phyloP scores from a whole-genome alignment of 495 filamentous ascomycete genomes.

The Monascus purpureus region DNA sequence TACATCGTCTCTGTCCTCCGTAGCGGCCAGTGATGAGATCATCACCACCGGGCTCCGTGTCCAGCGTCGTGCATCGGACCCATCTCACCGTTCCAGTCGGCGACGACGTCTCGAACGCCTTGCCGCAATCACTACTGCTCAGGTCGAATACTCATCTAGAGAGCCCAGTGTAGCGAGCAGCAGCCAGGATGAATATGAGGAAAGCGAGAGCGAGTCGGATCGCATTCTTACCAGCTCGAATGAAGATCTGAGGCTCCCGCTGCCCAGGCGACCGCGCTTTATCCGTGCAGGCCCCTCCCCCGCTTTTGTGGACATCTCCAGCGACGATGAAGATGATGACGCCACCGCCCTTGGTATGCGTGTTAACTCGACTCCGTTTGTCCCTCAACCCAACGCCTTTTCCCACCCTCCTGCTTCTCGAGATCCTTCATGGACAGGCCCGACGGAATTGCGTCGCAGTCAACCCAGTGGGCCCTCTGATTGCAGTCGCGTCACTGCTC shows the following conservation, averaged over 20 bases:
- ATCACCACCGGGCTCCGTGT: slow-evolving; percentile 75
- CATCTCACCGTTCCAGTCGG: slow-evolving; percentile 32
- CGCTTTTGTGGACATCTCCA: slow-evolving; percentile 30
- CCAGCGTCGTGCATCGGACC: slow-evolving; percentile 31
- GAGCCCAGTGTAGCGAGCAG: slow-evolving; percentile 36
- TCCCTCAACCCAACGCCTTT: slow-evolving; percentile 82
- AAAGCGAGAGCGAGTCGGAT: slow-evolving; percentile 77
- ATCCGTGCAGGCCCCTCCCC: slow-evolving; percentile 13
- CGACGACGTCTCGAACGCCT: slow-evolving; percentile 39
- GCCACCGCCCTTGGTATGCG: slow-evolving; percentile 63
- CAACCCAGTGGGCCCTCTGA: slow-evolving; percentile 24
- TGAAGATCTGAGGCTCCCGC: slow-evolving; percentile 45
- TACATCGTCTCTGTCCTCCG: slow-evolving; percentile 77
- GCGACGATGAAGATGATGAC: slow-evolving; percentile 62
- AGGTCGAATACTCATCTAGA: slow-evolving; percentile 32
- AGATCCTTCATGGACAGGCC: slow-evolving; percentile 33
- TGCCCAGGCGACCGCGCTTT: slow-evolving; percentile 9
- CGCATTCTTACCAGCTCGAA: slow-evolving; percentile 72
- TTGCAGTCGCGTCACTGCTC: slow-evolving; percentile 22
- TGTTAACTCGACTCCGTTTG: slow-evolving; percentile 47
- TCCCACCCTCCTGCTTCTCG: slow-evolving; percentile 62
- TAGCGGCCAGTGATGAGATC: slow-evolving; percentile 63
- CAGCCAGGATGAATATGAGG: slow-evolving; percentile 83
- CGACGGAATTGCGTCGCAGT: slow-evolving; percentile 27
- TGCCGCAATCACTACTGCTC: slow-evolving; percentile 28